These are phyloP conservation scores for Thuja plicata DNA, from an alignment of 83 land plant genomes.

Conservation along the genomic window DNA sequence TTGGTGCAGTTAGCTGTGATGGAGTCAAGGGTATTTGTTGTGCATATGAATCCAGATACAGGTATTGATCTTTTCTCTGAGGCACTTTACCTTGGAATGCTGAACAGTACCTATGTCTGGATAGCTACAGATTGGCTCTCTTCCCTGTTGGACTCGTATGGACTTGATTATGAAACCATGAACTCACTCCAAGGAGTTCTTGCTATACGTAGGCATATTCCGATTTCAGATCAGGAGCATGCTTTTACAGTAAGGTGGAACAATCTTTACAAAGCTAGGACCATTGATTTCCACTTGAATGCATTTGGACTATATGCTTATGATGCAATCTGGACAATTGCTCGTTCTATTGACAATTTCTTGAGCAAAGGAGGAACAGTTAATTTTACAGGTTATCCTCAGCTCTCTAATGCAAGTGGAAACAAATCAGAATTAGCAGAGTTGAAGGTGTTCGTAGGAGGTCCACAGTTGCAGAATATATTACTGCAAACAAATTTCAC, in stretches of 20 bases:
- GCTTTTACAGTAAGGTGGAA: slow-evolving; percentile 37
- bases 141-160: slow-evolving; percentile 23
- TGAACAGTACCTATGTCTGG: slow-evolving; percentile 83
- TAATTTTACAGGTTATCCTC: slow-evolving; percentile 50
- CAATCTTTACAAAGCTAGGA: slow-evolving; percentile 10
- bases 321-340: slow-evolving; percentile 77
- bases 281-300: slow-evolving; percentile 29
- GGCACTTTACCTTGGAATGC: slow-evolving; percentile 71
- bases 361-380: slow-evolving; percentile 45
- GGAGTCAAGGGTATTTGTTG: slow-evolving; percentile 75
- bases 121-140: slow-evolving; percentile 74
- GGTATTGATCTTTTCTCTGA: slow-evolving; percentile 52
- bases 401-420: slow-evolving; percentile 28
- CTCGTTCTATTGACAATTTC: slow-evolving; percentile 55
- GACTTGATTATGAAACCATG: slow-evolving; percentile 24
- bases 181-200: slow-evolving; percentile 50
- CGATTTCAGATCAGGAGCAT: slow-evolving; percentile 33
- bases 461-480: slow-evolving; percentile 36
- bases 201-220: slow-evolving; percentile 37
- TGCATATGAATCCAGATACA: slow-evolving; percentile 51
- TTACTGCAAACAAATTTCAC: slow-evolving; percentile 41
- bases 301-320: slow-evolving; percentile 73
- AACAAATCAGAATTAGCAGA: slow-evolving; percentile 55
- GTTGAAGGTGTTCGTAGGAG: slow-evolving; percentile 55
- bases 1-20: slow-evolving; percentile 59